Evolutionary conservation across 140 eudicot species (phyloP), one percentile per base, ranked within the genome.

Genomic region (Stevia rebaudiana): DNA sequence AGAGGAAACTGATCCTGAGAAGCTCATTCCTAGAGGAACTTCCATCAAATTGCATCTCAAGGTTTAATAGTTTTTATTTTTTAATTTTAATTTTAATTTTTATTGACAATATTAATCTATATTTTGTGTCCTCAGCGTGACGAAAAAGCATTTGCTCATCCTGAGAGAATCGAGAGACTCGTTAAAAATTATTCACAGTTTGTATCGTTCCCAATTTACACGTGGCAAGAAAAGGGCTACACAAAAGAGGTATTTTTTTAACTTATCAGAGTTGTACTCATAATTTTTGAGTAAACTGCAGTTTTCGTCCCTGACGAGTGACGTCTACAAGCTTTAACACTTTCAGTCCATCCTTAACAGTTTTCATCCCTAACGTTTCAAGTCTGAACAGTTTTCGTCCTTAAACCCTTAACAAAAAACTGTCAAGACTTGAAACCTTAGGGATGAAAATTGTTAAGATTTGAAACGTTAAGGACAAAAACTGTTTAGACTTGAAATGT

Each of bases 191-290:
- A 90, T 76, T 90, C 95, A 0, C 95, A 79, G 71, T 90, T 90
- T 67, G 95, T 87, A 44, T 90, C 98, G n/a, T 90, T 90, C 71
- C 98, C 98, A 18, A 90, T 90, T 55, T 90, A 84, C 79, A 87
- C 95, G 35, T 90, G 98, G 98, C 95, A 87, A 71, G 98, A 90
- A 71, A 90, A 90, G 67, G 95, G 98, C n/a, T 78, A 22, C 68
- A 90, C 98, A 1, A 90, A 90, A 76, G 98, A 90, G 91, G 97
- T 86, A 73, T 2, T 36, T 43, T 7, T 13, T 13, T 22, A 46
- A 15, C 22, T 50, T 46, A 19, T 44, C 35, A 54, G 23, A 17
- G 24, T 19, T 40, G 42, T 25, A 0, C n/a, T n/a, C n/a, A n/a
- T n/a, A n/a, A n/a, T n/a, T n/a, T n/a, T n/a, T n/a, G n/a, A n/a